These are phyloP conservation scores for Tripterygium wilfordii DNA, from an alignment of 177 flowering plant species.

Conservation along the genomic window DNA sequence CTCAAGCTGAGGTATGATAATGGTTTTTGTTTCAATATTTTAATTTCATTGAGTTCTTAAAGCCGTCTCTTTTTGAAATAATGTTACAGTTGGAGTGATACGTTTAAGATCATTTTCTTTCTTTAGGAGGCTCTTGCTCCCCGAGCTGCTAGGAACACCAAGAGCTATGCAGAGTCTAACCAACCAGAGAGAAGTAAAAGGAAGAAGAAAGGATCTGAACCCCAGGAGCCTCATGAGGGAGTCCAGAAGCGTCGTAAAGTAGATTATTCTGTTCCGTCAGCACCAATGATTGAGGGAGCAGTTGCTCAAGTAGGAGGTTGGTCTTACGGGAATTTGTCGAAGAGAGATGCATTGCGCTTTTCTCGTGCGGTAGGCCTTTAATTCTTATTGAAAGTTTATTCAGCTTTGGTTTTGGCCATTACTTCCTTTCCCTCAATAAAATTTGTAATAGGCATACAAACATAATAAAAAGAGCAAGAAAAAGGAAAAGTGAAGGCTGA, in stretches of 20 bases:
- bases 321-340: slow-evolving; percentile 86
- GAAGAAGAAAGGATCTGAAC: slow-evolving; percentile 63
- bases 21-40: no score
- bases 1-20: slow-evolving; percentile 83
- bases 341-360: slow-evolving; percentile 94
- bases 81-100: no score
- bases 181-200: slow-evolving; percentile 70
- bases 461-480: no score
- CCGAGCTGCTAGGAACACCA: slow-evolving; percentile 90
- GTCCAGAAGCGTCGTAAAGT: slow-evolving; percentile 65
- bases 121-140: slow-evolving; percentile 85
- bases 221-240: slow-evolving; percentile 53
- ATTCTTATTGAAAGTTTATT: no score
- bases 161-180: slow-evolving; percentile 79
- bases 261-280: slow-evolving; percentile 39
- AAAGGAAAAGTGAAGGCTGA: no score
- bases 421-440: no score
- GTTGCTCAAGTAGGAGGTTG: slow-evolving; percentile 89
- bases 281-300: slow-evolving; percentile 84
- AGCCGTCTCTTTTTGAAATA: no score
- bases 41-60: no score
- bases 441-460: no score
- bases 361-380: slow-evolving; percentile 61
- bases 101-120: not conserved
- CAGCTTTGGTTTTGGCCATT: no score